Evolutionary conservation across 2,329 filamentous ascomycete genomes (phyloP).

Genomic region (Teratosphaeria nubilosa): DNA sequence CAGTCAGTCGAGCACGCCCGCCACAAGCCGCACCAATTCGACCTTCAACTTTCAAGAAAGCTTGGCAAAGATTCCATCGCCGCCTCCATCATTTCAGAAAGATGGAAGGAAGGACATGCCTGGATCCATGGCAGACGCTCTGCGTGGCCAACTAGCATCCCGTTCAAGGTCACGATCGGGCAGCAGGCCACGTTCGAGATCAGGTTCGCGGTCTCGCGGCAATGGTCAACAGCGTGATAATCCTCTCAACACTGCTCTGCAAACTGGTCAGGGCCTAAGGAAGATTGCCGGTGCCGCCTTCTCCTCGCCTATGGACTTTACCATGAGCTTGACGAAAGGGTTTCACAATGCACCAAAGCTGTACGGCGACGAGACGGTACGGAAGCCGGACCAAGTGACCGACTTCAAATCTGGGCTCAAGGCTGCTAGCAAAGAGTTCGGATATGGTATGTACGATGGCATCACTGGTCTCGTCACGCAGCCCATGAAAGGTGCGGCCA

Average conservation of each 20-base stretch:
- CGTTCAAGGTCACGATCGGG: slow-evolving; percentile 12
- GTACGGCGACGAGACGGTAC: slow-evolving; percentile 74
- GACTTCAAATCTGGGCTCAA: slow-evolving; percentile 65
- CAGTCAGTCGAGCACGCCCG: slow-evolving; percentile 1
- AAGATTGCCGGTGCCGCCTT: slow-evolving; percentile 34
- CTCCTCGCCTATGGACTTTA: slow-evolving; percentile 77
- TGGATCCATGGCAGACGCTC: slow-evolving; percentile 15
- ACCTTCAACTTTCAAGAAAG: slow-evolving; percentile 24
- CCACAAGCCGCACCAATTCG: slow-evolving; percentile 14
- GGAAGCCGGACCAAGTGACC: slow-evolving; percentile 69
- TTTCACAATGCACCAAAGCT: slow-evolving; percentile 80
- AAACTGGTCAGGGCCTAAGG: slow-evolving; percentile 27
- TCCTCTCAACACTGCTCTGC: slow-evolving; percentile 18
- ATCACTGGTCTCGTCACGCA: slow-evolving; percentile 67
- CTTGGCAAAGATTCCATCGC: slow-evolving; percentile 14
- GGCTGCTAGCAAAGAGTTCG: slow-evolving; percentile 60
- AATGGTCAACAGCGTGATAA: slow-evolving; percentile 6
- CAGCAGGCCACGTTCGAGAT: slow-evolving; percentile 8
- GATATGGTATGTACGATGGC: slow-evolving; percentile 63
- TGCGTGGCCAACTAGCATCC: slow-evolving; percentile 11
- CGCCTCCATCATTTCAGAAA: slow-evolving; percentile 1
- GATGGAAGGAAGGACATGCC: slow-evolving; percentile 2
- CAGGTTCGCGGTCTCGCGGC: background rate
- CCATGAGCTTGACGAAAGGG: slow-evolving; percentile 68
- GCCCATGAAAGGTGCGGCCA: slow-evolving; percentile 54